These are phyloP conservation scores for Amanita fuliginea DNA, from an alignment of 768 basidiomycete genomes.

Conservation along the genomic window DNA sequence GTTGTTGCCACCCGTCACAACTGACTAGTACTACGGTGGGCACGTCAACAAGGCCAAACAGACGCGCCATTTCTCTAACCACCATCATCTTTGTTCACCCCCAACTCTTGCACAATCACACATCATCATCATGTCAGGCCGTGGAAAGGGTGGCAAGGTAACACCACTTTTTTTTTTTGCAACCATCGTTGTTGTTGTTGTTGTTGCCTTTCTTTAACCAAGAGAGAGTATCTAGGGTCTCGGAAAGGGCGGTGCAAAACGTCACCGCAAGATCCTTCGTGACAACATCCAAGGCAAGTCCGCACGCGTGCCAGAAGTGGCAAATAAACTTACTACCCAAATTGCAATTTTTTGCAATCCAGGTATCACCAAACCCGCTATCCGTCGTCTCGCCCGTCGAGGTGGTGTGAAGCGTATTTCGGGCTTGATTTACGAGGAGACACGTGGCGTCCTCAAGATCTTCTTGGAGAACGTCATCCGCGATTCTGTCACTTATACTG, in stretches of 20 bases:
- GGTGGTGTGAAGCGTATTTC: constrained; percentile 78
- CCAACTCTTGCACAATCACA: constrained; percentile 5
- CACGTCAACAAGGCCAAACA: constrained; percentile 32
- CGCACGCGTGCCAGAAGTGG: not conserved
- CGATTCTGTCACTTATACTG: constrained; percentile 89
- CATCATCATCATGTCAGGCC: constrained; percentile 49
- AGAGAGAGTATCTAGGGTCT: constrained; percentile 36
- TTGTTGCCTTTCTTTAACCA: too few species aligned
- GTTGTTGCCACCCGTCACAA: too few species aligned
- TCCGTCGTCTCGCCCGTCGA: constrained; percentile 76
- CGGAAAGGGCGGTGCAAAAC: constrained; percentile 73
- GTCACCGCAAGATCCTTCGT: constrained; percentile 72
- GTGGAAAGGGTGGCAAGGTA: constrained; percentile 72
- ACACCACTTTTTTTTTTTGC: too few species aligned
- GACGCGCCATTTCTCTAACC: constrained; percentile 19
- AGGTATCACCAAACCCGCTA: constrained; percentile 48
- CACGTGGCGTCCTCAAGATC: constrained; percentile 71
- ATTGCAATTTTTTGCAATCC: not conserved
- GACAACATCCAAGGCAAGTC: constrained; percentile 65
- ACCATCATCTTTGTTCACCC: constrained; percentile 19
- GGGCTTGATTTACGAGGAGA: constrained; percentile 73
- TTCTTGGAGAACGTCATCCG: constrained; percentile 69
- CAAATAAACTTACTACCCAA: not conserved
- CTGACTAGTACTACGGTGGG: too few species aligned
- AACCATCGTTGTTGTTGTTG: too few species aligned